phyloP scores from a whole-genome alignment of 2,329 filamentous ascomycete species.

The Hypoxylon sp. region DNA sequence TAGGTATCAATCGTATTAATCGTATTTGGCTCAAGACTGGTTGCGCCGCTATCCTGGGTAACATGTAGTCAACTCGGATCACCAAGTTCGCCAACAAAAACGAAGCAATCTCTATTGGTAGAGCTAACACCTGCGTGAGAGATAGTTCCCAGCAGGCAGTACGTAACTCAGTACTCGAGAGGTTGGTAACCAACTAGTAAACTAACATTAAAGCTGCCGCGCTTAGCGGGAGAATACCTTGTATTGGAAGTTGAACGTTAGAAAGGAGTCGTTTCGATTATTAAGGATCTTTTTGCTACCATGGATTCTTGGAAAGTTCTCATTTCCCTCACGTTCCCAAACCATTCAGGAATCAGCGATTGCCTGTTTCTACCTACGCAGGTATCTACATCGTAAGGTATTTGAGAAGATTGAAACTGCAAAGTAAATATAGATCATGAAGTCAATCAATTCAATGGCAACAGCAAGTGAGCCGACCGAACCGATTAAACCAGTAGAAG shows the following conservation, averaged over 20 bases:
- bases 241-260: background rate
- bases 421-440: background rate
- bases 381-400: background rate
- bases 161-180: background rate
- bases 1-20: background rate
- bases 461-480: too few species aligned
- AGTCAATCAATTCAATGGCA: background rate
- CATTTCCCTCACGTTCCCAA: too few species aligned
- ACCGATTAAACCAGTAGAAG: background rate
- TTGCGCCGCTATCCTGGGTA: constrained; percentile 12
- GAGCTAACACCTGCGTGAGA: background rate
- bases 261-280: background rate
- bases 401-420: too few species aligned
- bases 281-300: background rate
- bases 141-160: background rate
- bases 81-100: background rate
- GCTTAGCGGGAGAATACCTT: background rate
- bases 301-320: background rate
- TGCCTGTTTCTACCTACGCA: background rate
- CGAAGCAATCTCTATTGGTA: background rate
- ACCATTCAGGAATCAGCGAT: too few species aligned
- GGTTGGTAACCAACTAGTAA: background rate
- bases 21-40: constrained; percentile 12
- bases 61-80: too few species aligned
- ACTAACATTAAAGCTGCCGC: background rate